phyloP scores from a whole-genome alignment of 2,329 filamentous ascomycete genomes.

The Fusarium mangiferae region DNA sequence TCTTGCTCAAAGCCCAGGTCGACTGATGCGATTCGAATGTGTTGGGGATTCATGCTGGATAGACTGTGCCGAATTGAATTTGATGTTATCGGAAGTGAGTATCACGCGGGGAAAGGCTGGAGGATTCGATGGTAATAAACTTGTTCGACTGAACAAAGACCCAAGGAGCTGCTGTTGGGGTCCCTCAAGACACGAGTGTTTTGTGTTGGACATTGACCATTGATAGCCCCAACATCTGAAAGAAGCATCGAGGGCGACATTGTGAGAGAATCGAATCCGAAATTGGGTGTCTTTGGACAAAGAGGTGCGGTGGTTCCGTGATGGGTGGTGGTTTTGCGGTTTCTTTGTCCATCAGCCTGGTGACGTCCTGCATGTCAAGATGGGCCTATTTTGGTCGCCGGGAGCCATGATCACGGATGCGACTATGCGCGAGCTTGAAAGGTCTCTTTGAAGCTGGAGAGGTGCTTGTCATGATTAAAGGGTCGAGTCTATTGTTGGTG shows the following conservation, averaged over 20 bases:
- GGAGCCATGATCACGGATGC: not conserved
- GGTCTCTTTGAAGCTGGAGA: constrained; percentile 25
- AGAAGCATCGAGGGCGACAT: constrained; percentile 15
- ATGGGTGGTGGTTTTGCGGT: constrained; percentile 1
- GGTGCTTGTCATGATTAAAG: constrained; percentile 8
- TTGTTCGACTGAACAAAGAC: constrained; percentile 36
- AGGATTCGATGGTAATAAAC: constrained; percentile 35
- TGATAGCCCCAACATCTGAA: not conserved
- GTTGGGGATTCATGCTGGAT: constrained; percentile 7
- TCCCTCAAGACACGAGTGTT: not conserved
- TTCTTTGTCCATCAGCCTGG: constrained; percentile 34
- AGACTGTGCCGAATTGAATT: not conserved
- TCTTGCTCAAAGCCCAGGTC: not conserved
- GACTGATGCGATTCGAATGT: not conserved
- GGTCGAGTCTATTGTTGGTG: constrained; percentile 28
- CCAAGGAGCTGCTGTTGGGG: not conserved
- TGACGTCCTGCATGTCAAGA: not conserved
- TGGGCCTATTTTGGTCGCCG: constrained; percentile 18
- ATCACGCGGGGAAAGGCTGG: not conserved
- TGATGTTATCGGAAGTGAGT: not conserved
- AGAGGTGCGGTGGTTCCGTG: constrained; percentile 17
- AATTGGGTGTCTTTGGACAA: constrained; percentile 22
- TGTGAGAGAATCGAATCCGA: constrained; percentile 16
- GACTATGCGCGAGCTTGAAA: constrained; percentile 1
- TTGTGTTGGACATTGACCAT: constrained; percentile 2